These are phyloP conservation scores for Boletellus ananas DNA, from an alignment of 768 basidiomycete genomes.

Conservation along the genomic window DNA sequence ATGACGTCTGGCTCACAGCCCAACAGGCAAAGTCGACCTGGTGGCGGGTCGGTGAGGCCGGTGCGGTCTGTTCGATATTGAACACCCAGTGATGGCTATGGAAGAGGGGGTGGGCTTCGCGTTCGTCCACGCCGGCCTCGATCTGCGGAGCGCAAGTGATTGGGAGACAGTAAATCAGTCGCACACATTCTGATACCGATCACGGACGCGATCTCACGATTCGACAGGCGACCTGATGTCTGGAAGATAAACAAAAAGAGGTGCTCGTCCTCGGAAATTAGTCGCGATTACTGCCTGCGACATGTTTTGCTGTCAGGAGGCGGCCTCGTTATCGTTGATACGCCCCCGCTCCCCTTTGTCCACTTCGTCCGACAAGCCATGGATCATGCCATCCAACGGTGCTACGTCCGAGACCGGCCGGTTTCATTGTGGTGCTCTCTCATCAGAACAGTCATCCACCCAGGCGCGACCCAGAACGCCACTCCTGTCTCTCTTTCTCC, in stretches of 20 bases:
- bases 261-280: slow-evolving; percentile 25
- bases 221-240: slow-evolving; percentile 4
- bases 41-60: too few species aligned
- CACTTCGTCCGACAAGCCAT: background rate
- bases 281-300: background rate
- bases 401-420: too few species aligned
- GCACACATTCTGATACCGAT: background rate
- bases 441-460: slow-evolving; percentile 8
- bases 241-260: background rate
- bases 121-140: slow-evolving; percentile 12
- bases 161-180: slow-evolving; percentile 11
- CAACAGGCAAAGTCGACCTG: background rate
- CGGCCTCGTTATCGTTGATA: background rate
- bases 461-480: slow-evolving; percentile 1
- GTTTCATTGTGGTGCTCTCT: background rate
- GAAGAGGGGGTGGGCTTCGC: slow-evolving; percentile 15
- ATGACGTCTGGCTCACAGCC: slow-evolving; percentile 3
- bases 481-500: background rate
- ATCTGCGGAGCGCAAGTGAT: slow-evolving; percentile 22
- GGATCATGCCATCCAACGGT: too few species aligned
- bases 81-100: slow-evolving; percentile 28
- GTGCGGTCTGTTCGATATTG: background rate
- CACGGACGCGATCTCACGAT: too few species aligned
- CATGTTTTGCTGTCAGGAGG: slow-evolving; percentile 8
- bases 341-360: background rate